phyloP scores from a whole-genome alignment of 1,284 basidiomycete genomes.

The Exobasidium rhododendri region DNA sequence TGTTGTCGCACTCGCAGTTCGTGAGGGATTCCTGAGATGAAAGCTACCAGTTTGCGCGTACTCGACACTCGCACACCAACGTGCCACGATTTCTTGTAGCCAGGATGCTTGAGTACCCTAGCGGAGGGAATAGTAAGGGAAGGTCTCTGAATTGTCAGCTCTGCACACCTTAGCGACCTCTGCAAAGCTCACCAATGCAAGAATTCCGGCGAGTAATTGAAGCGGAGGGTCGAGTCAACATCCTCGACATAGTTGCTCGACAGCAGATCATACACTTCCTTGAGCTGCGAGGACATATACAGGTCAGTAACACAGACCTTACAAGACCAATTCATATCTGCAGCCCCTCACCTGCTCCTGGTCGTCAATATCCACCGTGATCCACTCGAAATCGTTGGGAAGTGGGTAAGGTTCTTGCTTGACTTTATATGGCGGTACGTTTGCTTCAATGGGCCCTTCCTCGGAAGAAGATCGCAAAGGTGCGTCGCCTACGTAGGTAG shows the following conservation, averaged over 20 bases:
- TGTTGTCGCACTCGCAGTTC: constrained; percentile 47
- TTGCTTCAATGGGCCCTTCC: constrained; percentile 86
- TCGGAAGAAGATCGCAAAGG: constrained; percentile 17
- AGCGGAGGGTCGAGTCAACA: constrained; percentile 88
- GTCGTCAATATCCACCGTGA: constrained; percentile 74
- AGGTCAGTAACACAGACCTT: constrained; percentile 56
- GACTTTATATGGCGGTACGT: constrained; percentile 73
- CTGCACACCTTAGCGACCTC: constrained; percentile 2
- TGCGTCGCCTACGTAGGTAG: constrained; percentile 1
- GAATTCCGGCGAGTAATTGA: constrained; percentile 94
- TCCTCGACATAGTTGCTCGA: constrained; percentile 97
- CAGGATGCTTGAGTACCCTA: constrained; percentile 80
- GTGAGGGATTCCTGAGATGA: constrained; percentile 87
- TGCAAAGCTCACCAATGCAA: constrained; percentile 69
- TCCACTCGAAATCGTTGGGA: constrained; percentile 93
- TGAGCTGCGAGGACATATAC: no score
- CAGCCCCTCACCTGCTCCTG: constrained; percentile 59
- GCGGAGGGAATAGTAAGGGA: constrained; percentile 60
- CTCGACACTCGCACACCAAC: constrained; percentile 90
- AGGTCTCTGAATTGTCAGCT: not conserved
- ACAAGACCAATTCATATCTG: constrained; percentile 3
- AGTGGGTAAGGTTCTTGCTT: constrained; percentile 81
- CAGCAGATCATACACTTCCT: constrained; percentile 87
- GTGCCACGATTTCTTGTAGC: constrained; percentile 86
- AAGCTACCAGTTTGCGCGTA: constrained; percentile 79